Conservation (phyloP, 1,139 yeast species). For the Blastobotrys serpentis region DNA sequence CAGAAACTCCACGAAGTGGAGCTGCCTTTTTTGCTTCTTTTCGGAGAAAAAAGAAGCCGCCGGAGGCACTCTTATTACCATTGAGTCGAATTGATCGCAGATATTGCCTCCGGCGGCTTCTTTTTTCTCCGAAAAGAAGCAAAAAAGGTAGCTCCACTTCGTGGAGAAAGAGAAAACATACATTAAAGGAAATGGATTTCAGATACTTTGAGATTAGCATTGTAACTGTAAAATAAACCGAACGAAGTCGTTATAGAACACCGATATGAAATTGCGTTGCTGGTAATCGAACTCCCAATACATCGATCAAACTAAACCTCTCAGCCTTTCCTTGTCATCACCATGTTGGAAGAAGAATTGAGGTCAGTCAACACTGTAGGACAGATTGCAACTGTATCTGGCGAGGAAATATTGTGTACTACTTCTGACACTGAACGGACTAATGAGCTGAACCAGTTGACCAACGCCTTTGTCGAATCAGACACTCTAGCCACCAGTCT, state of each 20-base stretch:
- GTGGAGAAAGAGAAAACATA: too few relatives aligned
- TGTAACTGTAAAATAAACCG: neutral
- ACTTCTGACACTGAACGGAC: conserved; percentile 18
- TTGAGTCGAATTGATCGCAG: too few relatives aligned
- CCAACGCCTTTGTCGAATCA: conserved; percentile 28
- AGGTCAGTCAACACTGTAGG: conserved; percentile 22
- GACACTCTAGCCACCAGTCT: conserved; percentile 32
- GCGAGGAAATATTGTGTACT: conserved; percentile 27
- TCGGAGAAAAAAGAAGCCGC: too few relatives aligned
- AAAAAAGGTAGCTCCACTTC: neutral
- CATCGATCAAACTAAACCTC: neutral
- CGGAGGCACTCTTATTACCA: too few relatives aligned
- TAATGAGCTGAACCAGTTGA: conserved; percentile 20
- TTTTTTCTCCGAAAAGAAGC: neutral
- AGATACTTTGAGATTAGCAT: too few relatives aligned
- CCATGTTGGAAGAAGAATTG: conserved; percentile 17
- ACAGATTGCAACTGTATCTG: conserved; percentile 26
- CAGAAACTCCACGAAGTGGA: too few relatives aligned
- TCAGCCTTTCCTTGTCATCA: neutral
- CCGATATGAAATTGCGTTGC: too few relatives aligned
- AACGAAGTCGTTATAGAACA: neutral
- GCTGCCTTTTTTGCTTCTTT: too few relatives aligned
- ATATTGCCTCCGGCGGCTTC: too few relatives aligned
- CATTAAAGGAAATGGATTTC: too few relatives aligned
- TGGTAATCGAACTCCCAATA: conserved; percentile 2